Base-by-base conservation (phyloP, 2,329 filamentous ascomycete species). In the Rugonectria rugulosa region DNA sequence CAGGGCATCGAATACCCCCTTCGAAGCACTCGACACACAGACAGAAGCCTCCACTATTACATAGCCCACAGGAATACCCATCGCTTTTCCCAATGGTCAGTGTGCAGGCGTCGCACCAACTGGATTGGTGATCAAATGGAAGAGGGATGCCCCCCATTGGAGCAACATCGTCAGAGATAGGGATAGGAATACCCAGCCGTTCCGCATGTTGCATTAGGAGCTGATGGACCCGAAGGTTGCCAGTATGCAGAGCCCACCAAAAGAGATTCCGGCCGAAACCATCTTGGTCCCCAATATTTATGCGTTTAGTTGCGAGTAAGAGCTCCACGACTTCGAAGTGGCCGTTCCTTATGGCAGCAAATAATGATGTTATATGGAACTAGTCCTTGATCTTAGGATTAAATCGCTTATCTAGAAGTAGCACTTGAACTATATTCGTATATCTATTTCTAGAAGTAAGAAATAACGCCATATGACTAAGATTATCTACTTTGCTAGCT, bases 331-430 rank as follows among this genome's bases (percentile, higher is more conserved):
- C 20, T 12, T 40, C 19, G 15, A 14, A 14, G 20, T 40, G 37
- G 37, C n/a, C 5, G 23, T 42, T 29, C 40, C 40, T 42, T n/a
- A 42, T 24, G 8, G 40, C 40, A 42, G 40, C 23, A 42, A 42
- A 42, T n/a, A 42, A 29, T 10, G 23, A 24, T 19, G 23, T 42
- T 14, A 24, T 27, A 27, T n/a, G 12, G 24, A 27, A 29, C 40
- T 24, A 42, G 24, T 27, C 40, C 23, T 27, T 29, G n/a, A 3
- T 42, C 12, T 27, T 15, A 6, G 14, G 14, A 7, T 27, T 14
- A 7, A 29, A 10, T 42, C n/a, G 40, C 10, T 14, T 20, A 40
- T 40, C 20, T 5, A 20, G 20, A 24, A 40, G 19, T 20, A 40
- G 37, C 19, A 3, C 40, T 27, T 19, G 12, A 9, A 27, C 40